These are phyloP conservation scores for Nowakowskiella sp. DNA, from an alignment of 192 early-diverging fungal species.

Conservation along the genomic window DNA sequence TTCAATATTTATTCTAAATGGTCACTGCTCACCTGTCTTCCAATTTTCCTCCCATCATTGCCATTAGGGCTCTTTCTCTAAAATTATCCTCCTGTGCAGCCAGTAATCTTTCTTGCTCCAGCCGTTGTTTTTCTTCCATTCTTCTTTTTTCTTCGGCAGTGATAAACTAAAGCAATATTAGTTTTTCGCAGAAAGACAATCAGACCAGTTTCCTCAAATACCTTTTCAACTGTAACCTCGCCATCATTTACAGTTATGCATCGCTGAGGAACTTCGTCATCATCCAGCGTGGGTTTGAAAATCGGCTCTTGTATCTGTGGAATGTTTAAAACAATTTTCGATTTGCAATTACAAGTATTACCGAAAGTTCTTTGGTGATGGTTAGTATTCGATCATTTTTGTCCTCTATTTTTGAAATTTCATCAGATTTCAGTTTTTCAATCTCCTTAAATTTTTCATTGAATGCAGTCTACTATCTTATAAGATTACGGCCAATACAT, in stretches of 20 bases:
- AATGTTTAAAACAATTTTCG: neutral
- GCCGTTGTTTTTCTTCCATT: constrained; percentile 26
- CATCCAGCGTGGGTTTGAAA: constrained; percentile 38
- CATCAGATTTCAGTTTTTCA: constrained; percentile 38
- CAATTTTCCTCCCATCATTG: constrained; percentile 54
- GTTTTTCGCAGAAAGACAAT: constrained; percentile 11
- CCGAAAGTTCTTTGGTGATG: constrained; percentile 39
- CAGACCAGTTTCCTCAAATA: constrained; percentile 6
- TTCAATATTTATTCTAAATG: neutral
- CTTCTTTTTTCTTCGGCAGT: constrained; percentile 38
- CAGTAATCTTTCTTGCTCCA: constrained; percentile 39
- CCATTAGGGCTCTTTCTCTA: constrained; percentile 43
- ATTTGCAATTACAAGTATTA: constrained; percentile 2
- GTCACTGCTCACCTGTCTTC: constrained; percentile 33
- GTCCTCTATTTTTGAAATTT: constrained; percentile 49
- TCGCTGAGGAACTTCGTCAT: constrained; percentile 50
- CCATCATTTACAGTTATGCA: constrained; percentile 43
- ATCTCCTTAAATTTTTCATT: constrained; percentile 42
- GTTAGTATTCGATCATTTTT: constrained; percentile 45
- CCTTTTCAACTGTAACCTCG: constrained; percentile 48
- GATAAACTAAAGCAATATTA: constrained; percentile 28
- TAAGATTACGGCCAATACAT: constrained; percentile 4
- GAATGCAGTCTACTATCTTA: constrained; percentile 24
- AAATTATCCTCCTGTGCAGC: constrained; percentile 39
- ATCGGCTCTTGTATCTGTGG: constrained; percentile 35